A percentile compares a stretch with the other conserved stretches of the same genome.
Conservation (phyloP, 345 rosid species). For the Viola odorata region DNA sequence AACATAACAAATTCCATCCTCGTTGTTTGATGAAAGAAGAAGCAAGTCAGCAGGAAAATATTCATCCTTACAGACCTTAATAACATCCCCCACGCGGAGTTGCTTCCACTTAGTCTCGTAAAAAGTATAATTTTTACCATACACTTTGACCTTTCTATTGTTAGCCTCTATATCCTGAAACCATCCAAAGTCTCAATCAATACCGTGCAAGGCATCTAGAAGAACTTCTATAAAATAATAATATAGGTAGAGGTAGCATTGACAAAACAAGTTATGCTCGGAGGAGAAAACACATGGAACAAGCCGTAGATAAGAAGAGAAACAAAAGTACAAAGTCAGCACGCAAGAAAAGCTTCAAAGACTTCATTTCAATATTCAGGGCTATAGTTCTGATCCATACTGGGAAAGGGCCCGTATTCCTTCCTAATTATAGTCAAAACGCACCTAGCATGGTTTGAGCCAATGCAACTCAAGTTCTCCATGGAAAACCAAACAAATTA, state of each 20-base stretch:
- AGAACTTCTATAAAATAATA: too few species aligned
- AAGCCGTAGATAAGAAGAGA: background rate
- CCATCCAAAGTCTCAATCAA: constrained; percentile 15
- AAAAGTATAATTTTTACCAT: constrained; percentile 30
- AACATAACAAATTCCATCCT: constrained; percentile 80
- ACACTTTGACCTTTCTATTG: constrained; percentile 56
- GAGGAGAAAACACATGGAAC: too few species aligned
- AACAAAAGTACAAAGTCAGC: background rate
- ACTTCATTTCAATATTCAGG: too few species aligned
- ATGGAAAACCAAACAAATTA: too few species aligned
- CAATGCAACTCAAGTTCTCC: too few species aligned
- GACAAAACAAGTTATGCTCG: too few species aligned
- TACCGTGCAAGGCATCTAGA: too few species aligned
- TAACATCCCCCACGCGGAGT: constrained; percentile 74
- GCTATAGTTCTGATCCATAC: too few species aligned
- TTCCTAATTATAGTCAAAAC: too few species aligned
- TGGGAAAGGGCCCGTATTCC: too few species aligned
- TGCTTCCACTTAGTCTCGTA: constrained; percentile 56
- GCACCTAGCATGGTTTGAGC: too few species aligned
- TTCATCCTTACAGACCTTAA: constrained; percentile 59
- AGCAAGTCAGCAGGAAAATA: constrained; percentile 93
- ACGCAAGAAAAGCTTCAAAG: background rate
- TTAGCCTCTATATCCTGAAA: constrained; percentile 82
- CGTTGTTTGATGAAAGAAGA: constrained; percentile 71
- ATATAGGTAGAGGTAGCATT: too few species aligned